Percentiles rank a stretch among this genome's conserved stretches.
These are phyloP conservation scores for Lactarius akahatsu DNA, from an alignment of 768 basidiomycete genomes.

Conservation along the genomic window DNA sequence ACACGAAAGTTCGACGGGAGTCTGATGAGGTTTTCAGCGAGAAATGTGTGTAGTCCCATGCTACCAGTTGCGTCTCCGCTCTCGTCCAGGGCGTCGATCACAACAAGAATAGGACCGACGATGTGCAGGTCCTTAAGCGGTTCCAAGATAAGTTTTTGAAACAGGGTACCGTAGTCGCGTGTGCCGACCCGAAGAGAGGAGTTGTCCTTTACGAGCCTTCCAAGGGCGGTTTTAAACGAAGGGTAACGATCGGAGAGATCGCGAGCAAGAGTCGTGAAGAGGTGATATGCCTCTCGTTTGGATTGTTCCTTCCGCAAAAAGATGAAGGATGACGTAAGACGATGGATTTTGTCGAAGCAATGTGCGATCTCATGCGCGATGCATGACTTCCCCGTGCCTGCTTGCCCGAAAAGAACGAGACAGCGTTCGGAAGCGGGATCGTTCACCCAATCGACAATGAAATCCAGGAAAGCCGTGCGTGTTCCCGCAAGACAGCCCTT, in stretches of 20 bases:
- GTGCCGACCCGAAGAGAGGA: not conserved
- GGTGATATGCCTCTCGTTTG: not conserved
- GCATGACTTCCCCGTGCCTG: not conserved
- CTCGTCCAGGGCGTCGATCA: conserved; percentile 6
- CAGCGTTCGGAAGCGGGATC: not conserved
- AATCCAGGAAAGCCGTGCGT: not conserved
- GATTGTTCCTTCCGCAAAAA: conserved; percentile 1
- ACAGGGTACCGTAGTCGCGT: not conserved
- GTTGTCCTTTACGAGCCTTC: not conserved
- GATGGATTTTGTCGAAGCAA: not conserved
- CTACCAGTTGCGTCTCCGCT: not conserved
- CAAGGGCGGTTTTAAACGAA: not conserved
- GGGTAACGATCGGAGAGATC: not conserved
- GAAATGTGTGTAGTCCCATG: not conserved
- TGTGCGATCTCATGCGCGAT: not conserved
- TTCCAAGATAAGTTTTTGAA: not conserved
- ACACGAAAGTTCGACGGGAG: conserved; percentile 8
- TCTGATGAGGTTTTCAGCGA: not conserved
- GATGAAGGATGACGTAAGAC: not conserved
- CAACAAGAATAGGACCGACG: not conserved
- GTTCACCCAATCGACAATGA: not conserved
- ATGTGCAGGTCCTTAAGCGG: conserved; percentile 5
- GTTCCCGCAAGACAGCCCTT: not conserved
- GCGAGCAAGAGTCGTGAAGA: conserved; percentile 2
- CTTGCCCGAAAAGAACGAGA: conserved; percentile 4